Evolutionary conservation across 2,329 filamentous ascomycete species (phyloP), one percentile per base, ranked within the genome.

Genomic region (Magnaporthiopsis rhizophila): DNA sequence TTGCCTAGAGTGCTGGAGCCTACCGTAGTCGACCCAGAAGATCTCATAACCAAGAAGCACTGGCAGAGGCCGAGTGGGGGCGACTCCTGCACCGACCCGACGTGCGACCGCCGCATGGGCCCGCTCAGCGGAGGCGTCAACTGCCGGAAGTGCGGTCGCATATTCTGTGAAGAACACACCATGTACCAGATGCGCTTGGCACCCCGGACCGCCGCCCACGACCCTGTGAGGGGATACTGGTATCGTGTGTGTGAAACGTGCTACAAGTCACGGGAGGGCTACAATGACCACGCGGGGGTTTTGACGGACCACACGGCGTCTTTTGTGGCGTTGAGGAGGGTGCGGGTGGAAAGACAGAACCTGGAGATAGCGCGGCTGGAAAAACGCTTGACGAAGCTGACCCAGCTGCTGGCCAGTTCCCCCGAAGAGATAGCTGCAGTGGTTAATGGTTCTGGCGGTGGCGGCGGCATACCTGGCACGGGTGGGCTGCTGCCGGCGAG

Each of bases 111-210:
- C 74, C 84, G 87, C 32, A 79, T 99, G 6, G 92, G 92, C 0
- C 83, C 89, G 3, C 83, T 90, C 8, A 93, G 90, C 71, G 92
- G 92, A 24, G 92, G 84, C 71, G 88, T 99, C 71, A 97, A 99
- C 74, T 99, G 95, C 76, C 85, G 95, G 67, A 92, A 93, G 67
- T 99, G 95, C 72, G 95, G 95, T 8, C 89, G 89, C 70, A 79
- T 99, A 57, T 99, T 98, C 74, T 99, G 95, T 76, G 95, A 98
- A 72, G 91, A 94, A 70, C 95, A 99, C 74, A 98, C 95, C 63
- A 97, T 99, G 93, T 99, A 98, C 73, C 94, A 99, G 79, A 98
- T 98, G 90, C 97, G 96, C 80, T 82, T 99, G 13, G 97, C 93
- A 11, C 50, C 61, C 9, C 83, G 93, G 64, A 89, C 92, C 36